These are phyloP conservation scores for Neonothopanus nambi DNA, from an alignment of 1,284 basidiomycete genomes.

Conservation along the genomic window DNA sequence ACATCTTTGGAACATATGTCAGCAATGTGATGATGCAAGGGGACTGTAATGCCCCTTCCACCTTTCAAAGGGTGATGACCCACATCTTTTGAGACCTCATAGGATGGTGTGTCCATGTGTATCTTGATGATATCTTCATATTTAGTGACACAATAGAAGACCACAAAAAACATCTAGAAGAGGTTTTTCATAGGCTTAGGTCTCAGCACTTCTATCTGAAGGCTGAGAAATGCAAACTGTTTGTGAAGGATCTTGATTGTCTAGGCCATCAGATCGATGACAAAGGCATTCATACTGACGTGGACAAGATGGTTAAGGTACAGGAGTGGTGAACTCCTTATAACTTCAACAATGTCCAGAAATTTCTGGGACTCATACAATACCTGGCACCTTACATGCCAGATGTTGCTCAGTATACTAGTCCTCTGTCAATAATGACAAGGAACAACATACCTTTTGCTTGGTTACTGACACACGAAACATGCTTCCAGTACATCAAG, in stretches of 20 bases:
- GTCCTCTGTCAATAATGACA: slow-evolving; percentile 18
- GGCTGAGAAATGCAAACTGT: slow-evolving; percentile 22
- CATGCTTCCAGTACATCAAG: slow-evolving; percentile 13
- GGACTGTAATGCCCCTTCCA: too few relatives aligned
- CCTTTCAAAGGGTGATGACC: too few relatives aligned
- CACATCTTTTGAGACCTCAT: slow-evolving; percentile 28
- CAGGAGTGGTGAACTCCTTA: slow-evolving; percentile 25
- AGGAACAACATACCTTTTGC: slow-evolving; percentile 14
- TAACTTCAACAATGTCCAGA: slow-evolving; percentile 14
- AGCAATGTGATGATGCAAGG: too few relatives aligned
- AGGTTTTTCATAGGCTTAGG: slow-evolving; percentile 17
- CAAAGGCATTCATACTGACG: slow-evolving; percentile 24
- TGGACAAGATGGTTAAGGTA: slow-evolving; percentile 20
- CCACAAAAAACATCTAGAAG: slow-evolving; percentile 22
- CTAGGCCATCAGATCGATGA: slow-evolving; percentile 22
- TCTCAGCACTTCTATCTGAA: slow-evolving; percentile 13
- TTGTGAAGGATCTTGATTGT: slow-evolving; percentile 16
- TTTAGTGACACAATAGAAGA: slow-evolving; percentile 23
- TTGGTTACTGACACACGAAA: slow-evolving; percentile 18
- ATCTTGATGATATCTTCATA: slow-evolving; percentile 33
- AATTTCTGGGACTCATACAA: slow-evolving; percentile 26
- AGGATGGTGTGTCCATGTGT: slow-evolving; percentile 29
- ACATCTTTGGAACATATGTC: too few relatives aligned
- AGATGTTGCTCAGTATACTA: slow-evolving; percentile 23
- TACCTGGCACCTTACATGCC: slow-evolving; percentile 26